Evolutionary conservation across 75 land plant species (phyloP).

Genomic region (Selaginella moellendorffii): DNA sequence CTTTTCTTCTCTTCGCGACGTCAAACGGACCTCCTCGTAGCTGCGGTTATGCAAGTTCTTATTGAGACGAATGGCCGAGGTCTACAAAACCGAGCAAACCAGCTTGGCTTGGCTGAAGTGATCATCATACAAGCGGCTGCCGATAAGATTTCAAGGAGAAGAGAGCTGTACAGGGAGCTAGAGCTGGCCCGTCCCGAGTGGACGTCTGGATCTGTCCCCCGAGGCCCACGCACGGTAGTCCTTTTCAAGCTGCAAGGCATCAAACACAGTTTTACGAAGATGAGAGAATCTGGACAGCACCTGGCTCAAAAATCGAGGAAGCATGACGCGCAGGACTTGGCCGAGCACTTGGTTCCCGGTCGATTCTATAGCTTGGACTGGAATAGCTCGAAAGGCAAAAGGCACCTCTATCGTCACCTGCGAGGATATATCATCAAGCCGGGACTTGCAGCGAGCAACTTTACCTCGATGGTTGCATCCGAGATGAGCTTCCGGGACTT

Average conservation of each 20-base stretch:
- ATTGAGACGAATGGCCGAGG: no score
- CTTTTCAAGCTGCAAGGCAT: slow-evolving; percentile 56
- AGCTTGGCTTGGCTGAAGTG: no score
- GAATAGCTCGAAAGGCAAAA: slow-evolving; percentile 58
- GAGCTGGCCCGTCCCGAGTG: slow-evolving; percentile 91
- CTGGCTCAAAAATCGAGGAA: slow-evolving; percentile 75
- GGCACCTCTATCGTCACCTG: slow-evolving; percentile 82
- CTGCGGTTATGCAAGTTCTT: no score
- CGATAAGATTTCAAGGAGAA: no score
- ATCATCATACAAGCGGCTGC: no score
- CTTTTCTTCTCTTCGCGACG: no score
- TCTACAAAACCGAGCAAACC: no score
- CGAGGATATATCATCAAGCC: no score
- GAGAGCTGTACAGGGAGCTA: no score
- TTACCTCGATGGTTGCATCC: slow-evolving; percentile 77
- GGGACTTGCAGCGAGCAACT: not conserved
- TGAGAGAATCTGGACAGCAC: slow-evolving; percentile 24
- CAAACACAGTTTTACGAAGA: no score
- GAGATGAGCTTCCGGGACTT: slow-evolving; percentile 42
- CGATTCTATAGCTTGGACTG: slow-evolving; percentile 55
- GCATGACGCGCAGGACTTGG: slow-evolving; percentile 61
- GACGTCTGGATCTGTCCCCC: slow-evolving; percentile 65
- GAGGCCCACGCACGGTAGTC: slow-evolving; percentile 92
- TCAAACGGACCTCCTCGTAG: no score
- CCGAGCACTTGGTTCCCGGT: slow-evolving; percentile 64